Conservation (phyloP, 495 filamentous ascomycete genomes). For the Neurospora pannonica region DNA sequence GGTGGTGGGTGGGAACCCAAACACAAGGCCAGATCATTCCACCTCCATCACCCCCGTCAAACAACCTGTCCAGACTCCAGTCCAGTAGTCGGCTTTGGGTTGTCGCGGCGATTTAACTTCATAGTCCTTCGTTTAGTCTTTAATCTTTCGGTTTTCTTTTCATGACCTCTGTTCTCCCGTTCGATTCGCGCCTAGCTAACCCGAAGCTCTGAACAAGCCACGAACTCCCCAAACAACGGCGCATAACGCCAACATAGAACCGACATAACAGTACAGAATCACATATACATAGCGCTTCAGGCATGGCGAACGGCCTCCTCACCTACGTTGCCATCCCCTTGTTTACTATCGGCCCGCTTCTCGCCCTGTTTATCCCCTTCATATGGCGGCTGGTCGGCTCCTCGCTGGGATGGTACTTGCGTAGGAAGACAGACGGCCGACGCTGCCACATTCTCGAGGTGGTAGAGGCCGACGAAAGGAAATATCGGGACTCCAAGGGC, state of each 20-base stretch:
- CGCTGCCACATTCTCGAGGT: slow-evolving; percentile 52
- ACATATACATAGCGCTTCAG: neutral
- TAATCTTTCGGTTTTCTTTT: neutral
- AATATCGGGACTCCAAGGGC: slow-evolving; percentile 27
- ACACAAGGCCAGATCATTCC: neutral
- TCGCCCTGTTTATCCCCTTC: slow-evolving; percentile 22
- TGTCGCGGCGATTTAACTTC: neutral
- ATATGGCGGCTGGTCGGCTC: slow-evolving; percentile 33
- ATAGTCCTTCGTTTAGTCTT: neutral
- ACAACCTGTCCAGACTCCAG: neutral
- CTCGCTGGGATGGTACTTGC: slow-evolving; percentile 54
- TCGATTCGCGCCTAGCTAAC: neutral
- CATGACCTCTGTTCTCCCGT: neutral
- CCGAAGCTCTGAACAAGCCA: neutral
- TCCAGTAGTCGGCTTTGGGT: neutral
- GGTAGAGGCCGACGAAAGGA: slow-evolving; percentile 51
- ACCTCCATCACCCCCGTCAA: neutral
- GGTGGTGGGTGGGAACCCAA: neutral
- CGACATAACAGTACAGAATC: neutral
- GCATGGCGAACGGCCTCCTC: slow-evolving; percentile 2
- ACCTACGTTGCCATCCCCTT: slow-evolving; percentile 13
- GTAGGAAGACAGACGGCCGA: slow-evolving; percentile 54
- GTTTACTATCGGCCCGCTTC: slow-evolving; percentile 17
- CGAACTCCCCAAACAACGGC: neutral
- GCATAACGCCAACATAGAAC: neutral